These are phyloP conservation scores for Cyberlindnera xylosilytica DNA, from an alignment of 805 yeast genomes.

Conservation along the genomic window DNA sequence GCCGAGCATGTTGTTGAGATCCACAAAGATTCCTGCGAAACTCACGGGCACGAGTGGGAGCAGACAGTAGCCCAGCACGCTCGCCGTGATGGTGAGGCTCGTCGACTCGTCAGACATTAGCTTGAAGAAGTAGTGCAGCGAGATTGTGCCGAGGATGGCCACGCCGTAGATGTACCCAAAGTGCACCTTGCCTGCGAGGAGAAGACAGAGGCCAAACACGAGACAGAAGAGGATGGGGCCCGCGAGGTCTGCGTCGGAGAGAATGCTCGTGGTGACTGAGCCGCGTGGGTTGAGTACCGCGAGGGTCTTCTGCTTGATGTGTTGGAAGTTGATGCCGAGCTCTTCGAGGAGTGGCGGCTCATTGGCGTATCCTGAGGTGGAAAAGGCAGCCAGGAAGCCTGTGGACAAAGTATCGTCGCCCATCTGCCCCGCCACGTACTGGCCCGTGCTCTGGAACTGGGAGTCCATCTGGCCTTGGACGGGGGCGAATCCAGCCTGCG, in stretches of 20 bases:
- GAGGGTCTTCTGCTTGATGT: constrained; percentile 78
- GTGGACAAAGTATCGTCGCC: constrained; percentile 48
- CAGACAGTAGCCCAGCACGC: constrained; percentile 91
- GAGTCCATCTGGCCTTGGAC: constrained; percentile 30
- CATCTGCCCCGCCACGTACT: constrained; percentile 23
- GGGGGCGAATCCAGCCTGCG: constrained; percentile 11
- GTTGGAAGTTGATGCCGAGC: constrained; percentile 86
- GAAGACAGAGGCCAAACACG: constrained; percentile 75
- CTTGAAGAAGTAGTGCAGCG: constrained; percentile 80
- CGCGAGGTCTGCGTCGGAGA: constrained; percentile 89
- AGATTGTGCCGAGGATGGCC: constrained; percentile 83
- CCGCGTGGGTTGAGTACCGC: constrained; percentile 80
- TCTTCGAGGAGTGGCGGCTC: constrained; percentile 93
- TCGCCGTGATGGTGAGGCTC: constrained; percentile 70
- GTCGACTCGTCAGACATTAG: constrained; percentile 69
- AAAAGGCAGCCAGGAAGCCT: constrained; percentile 88
- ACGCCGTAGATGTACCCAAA: constrained; percentile 97
- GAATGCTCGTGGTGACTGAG: constrained; percentile 63
- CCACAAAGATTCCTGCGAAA: constrained; percentile 55
- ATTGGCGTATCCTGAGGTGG: constrained; percentile 91
- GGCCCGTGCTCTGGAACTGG: neutral
- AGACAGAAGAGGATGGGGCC: constrained; percentile 92
- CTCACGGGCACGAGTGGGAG: constrained; percentile 82
- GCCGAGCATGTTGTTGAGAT: constrained; percentile 73
- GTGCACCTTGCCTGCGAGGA: constrained; percentile 90